A percentile compares a stretch with the other conserved stretches of the same genome.
Evolutionary conservation across 192 early-diverging fungal genomes (phyloP).

Genomic region (Helicostylum pulchrum): DNA sequence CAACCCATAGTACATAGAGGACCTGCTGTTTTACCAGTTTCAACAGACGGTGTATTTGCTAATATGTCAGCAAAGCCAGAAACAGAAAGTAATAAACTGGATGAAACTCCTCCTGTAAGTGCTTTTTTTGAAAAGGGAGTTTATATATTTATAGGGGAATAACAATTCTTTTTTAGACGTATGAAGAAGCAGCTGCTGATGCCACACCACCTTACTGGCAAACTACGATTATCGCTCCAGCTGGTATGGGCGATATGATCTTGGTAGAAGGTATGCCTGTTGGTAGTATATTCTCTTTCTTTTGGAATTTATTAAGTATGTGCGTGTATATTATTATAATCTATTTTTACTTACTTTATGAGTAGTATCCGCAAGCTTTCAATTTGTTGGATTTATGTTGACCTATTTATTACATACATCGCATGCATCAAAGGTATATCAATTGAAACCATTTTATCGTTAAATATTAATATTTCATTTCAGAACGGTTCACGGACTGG

Average conservation of each 20-base stretch:
- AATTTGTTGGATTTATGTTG: constrained; percentile 86
- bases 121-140: background rate
- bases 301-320: constrained; percentile 75
- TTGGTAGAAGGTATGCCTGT: constrained; percentile 91
- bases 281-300: constrained; percentile 70
- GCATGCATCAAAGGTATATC: constrained; percentile 71
- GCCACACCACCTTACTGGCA: constrained; percentile 75
- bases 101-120: constrained; percentile 53
- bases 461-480: background rate
- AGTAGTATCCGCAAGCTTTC: constrained; percentile 72
- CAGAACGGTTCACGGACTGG: constrained; percentile 74
- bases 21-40: constrained; percentile 34
- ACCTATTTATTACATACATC: constrained; percentile 87
- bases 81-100: constrained; percentile 44
- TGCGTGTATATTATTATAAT: constrained; percentile 5
- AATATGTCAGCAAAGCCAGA: constrained; percentile 59
- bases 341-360: constrained; percentile 8
- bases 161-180: constrained; percentile 41
- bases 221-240: constrained; percentile 70
- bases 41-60: constrained; percentile 51
- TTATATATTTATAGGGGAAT: no score
- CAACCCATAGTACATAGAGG: background rate
- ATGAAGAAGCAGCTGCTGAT: constrained; percentile 76
- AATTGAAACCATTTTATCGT: background rate
- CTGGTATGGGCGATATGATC: constrained; percentile 76